Conservation (phyloP, 345 rosid species). For the Dipteronia dyeriana region DNA sequence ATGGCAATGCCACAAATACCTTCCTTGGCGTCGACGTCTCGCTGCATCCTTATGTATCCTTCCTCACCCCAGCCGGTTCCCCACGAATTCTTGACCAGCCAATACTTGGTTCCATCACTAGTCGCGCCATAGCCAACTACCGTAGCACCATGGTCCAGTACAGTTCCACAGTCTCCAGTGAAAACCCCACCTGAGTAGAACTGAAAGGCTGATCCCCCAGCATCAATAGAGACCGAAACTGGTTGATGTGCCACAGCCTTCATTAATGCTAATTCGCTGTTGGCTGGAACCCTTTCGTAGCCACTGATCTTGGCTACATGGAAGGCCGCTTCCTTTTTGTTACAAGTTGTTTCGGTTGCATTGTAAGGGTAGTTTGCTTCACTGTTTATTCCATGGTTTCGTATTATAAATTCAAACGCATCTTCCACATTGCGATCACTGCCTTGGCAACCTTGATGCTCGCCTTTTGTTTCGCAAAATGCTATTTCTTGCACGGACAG, state of each 20-base stretch:
- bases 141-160: conserved; percentile 33
- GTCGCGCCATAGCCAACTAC: conserved; percentile 35
- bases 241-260: conserved; percentile 41
- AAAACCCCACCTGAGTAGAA: conserved; percentile 38
- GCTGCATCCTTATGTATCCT: conserved; percentile 35
- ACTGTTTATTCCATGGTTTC: conserved; percentile 22
- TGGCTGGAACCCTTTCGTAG: conserved; percentile 28
- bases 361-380: conserved; percentile 31
- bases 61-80: conserved; percentile 34
- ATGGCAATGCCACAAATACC: conserved; percentile 36
- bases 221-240: conserved; percentile 36
- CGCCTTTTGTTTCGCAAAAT: conserved; percentile 18
- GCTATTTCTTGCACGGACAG: conserved; percentile 35
- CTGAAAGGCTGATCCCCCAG: conserved; percentile 20
- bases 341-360: conserved; percentile 19
- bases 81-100: conserved; percentile 49
- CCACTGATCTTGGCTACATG: conserved; percentile 28
- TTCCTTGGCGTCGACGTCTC: conserved; percentile 24
- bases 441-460: conserved; percentile 34
- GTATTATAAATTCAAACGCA: conserved; percentile 30
- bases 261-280: conserved; percentile 22
- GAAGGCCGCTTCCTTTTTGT: background rate
- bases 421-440: conserved; percentile 25
- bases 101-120: conserved; percentile 29
- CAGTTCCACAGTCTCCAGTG: conserved; percentile 30